Evolutionary conservation across 2,329 filamentous ascomycete species (phyloP), one percentile per base, ranked within the genome.

Genomic region (Penicillium sclerotiorum): DNA sequence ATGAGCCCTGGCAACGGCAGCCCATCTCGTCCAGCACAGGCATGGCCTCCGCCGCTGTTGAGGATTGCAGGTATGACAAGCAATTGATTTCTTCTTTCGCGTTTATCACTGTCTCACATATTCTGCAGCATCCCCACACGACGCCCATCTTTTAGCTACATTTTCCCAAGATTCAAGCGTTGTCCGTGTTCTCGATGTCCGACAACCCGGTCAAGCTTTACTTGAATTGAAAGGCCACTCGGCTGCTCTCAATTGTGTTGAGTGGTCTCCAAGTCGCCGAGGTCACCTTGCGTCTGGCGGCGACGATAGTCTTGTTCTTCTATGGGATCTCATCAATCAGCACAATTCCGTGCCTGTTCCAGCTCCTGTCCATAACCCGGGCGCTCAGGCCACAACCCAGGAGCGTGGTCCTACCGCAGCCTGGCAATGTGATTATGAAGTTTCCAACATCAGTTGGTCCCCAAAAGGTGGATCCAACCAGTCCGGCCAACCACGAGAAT

Each of bases 71-170:
- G 73, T 75, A 70, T 55, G 68, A 49, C 36, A 8, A n/a, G 18
- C 5, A n/a, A n/a, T 9, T 11, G 5, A 2, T 18, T 2, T n/a
- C 25, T 6, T 11, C 18, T 15, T 15, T 21, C 13, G 11, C 28
- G 15, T 20, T 20, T 22, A 15, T 28, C 41, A 12, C 27, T 33
- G 42, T 30, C 53, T 62, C 11, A 61, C 51, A 25, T 49, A 47
- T 20, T 6, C 33, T 28, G 3, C 39, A 78, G 94, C 93, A 11
- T 97, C 93, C 1, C 94, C 94, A 1, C 93, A 97, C 64, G 94
- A 99, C 70, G 88, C 90, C 6, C 92, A 99, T 68, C 84, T 99
- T 27, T 83, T 99, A 28, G 93, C 93, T n/a, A 99, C 94, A 0
- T 97, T 99, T 70, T 93, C 94, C 15, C 87, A 91, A 65, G 94